Evolutionary conservation across 345 rosid species (phyloP), one percentile per base, ranked within the genome.

Genomic region (Camelina laxa): DNA sequence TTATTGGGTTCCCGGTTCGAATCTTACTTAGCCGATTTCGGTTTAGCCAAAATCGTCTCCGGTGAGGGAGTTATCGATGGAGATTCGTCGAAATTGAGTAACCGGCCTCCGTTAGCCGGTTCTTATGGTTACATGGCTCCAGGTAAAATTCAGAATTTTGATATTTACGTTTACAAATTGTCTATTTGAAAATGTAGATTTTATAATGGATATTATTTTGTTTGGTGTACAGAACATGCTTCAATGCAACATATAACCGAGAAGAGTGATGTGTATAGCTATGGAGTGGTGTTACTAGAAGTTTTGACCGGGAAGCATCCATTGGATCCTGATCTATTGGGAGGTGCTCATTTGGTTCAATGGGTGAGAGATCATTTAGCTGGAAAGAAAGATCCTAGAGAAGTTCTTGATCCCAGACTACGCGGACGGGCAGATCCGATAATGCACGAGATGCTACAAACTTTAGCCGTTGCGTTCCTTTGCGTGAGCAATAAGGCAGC

Each of bases 61-160:
- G 42, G 80, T 60, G 62, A 41, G 22, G 73, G 54, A 22, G 56
- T 36, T 3, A 45, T 24, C 20, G 72, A 27, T 54, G 82, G 78
- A 24, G 87, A 81, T 47, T 69, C 69, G 11, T 77, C 82, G 5
- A 85, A 82, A 79, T 80, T 80, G 12, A 80, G 78, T 74, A 89
- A 75, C 64, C 87, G 84, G 69, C 91, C 91, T 57, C 89, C 85
- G n/a, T 83, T 91, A 27, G 96, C 93, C 27, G 98, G 98, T 61
- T 94, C 98, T 60, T 94, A 94, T 36, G 97, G 98, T 62, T 94
- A 94, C 78, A 94, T 94, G 96, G 97, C 96, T 77, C 97, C 98
- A 75, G 97, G 98, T 91, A 83, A 20, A 27, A 6, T 48, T 65
- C 41, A 22, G 17, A 15, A 38, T 2, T 39, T n/a, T 2, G 0